Percentiles rank a stretch among this genome's conserved stretches.
Evolutionary conservation across 2,329 filamentous ascomycete species (phyloP).

Genomic region (Ceratocystiopsis brevicomis): DNA sequence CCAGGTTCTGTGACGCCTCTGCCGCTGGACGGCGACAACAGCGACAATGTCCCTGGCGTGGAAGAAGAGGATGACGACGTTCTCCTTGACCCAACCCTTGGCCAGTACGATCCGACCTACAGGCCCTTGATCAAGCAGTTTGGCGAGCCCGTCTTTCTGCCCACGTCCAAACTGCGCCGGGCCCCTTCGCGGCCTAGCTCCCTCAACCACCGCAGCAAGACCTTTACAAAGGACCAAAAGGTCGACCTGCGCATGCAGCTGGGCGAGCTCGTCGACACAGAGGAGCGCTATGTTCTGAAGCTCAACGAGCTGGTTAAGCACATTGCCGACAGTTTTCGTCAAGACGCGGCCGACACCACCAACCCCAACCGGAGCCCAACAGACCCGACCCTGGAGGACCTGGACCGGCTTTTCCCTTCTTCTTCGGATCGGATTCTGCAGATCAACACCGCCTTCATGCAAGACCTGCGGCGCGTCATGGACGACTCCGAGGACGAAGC

Average conservation of each 20-base stretch:
- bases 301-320: conserved; percentile 65
- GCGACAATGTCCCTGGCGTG: conserved; percentile 31
- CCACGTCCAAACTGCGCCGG: conserved; percentile 65
- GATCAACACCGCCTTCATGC: conserved; percentile 64
- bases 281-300: conserved; percentile 84
- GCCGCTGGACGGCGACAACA: conserved; percentile 28
- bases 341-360: conserved; percentile 29
- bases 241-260: conserved; percentile 72
- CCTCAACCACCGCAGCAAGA: conserved; percentile 50
- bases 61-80: conserved; percentile 27
- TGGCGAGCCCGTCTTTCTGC: conserved; percentile 70
- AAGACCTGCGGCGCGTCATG: conserved; percentile 55
- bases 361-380: conserved; percentile 40
- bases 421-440: conserved; percentile 66
- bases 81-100: conserved; percentile 41
- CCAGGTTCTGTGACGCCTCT: conserved; percentile 53
- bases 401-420: conserved; percentile 62
- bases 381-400: conserved; percentile 52
- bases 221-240: conserved; percentile 67
- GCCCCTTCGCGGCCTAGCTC: conserved; percentile 75
- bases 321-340: conserved; percentile 61
- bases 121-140: conserved; percentile 58
- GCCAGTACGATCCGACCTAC: conserved; percentile 55
- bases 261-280: conserved; percentile 77
- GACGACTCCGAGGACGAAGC: conserved; percentile 72